phyloP scores from a whole-genome alignment of 2,329 filamentous ascomycete genomes.

The Cladorrhinum sp. region DNA sequence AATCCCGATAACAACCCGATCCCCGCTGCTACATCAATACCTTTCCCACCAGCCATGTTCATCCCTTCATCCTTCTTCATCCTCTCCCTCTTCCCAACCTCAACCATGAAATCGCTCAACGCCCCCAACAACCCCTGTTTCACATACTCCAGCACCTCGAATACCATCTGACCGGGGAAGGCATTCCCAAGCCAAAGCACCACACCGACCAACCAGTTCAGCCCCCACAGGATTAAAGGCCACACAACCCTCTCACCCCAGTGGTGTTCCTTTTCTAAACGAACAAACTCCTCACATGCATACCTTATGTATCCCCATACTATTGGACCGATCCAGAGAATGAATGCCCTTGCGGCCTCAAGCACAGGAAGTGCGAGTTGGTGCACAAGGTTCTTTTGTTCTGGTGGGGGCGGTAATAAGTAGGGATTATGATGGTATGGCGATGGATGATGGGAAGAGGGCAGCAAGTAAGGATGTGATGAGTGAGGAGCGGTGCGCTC shows the following conservation, averaged over 20 bases:
- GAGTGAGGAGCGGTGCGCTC: neutral
- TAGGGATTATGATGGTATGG: neutral
- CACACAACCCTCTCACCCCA: neutral
- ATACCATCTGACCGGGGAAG: constrained; percentile 57
- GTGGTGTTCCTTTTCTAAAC: neutral
- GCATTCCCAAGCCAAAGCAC: constrained; percentile 63
- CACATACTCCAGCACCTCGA: constrained; percentile 58
- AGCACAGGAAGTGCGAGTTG: neutral
- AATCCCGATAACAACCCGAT: neutral
- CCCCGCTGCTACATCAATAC: neutral
- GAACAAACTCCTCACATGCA: neutral
- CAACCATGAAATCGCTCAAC: constrained; percentile 56
- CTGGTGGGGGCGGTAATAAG: neutral
- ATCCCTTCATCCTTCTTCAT: neutral
- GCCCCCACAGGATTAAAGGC: neutral
- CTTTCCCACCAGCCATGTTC: neutral
- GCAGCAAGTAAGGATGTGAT: neutral
- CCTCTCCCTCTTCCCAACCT: constrained; percentile 1
- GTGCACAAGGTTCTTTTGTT: neutral
- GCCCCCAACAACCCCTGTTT: constrained; percentile 61
- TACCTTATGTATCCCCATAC: neutral
- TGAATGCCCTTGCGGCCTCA: neutral
- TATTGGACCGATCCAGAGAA: neutral
- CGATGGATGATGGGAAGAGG: neutral
- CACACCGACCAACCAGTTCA: neutral